Evolutionary conservation across 768 basidiomycete species (phyloP).

Genomic region (Leccinum disarticulatum): DNA sequence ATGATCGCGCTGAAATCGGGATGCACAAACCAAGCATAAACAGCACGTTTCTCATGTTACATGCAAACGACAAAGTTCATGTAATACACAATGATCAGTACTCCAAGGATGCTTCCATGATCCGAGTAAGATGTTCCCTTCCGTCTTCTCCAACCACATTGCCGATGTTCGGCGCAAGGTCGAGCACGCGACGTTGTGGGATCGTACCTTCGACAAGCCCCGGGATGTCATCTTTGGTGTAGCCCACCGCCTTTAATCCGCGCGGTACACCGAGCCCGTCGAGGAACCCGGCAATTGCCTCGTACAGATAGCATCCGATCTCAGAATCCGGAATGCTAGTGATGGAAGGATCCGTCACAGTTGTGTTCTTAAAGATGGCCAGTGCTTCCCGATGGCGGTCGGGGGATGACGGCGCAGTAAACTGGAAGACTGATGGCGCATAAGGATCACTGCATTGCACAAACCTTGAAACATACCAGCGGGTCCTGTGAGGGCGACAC

Average conservation of each 20-base stretch:
- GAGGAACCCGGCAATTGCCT: slow-evolving; percentile 86
- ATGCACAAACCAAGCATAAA: neutral
- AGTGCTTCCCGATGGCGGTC: slow-evolving; percentile 88
- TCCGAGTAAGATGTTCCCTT: slow-evolving; percentile 73
- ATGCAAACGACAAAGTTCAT: slow-evolving; percentile 6
- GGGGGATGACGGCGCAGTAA: slow-evolving; percentile 92
- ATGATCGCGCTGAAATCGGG: neutral
- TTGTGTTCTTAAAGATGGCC: slow-evolving; percentile 74
- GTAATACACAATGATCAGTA: slow-evolving; percentile 44
- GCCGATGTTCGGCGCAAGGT: slow-evolving; percentile 89
- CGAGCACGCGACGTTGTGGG: slow-evolving; percentile 89
- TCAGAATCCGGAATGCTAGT: slow-evolving; percentile 74
- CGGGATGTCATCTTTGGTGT: slow-evolving; percentile 61
- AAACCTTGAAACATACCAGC: slow-evolving; percentile 49
- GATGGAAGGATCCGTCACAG: slow-evolving; percentile 66
- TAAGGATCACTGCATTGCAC: neutral
- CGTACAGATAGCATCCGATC: slow-evolving; percentile 75
- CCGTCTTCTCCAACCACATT: slow-evolving; percentile 83
- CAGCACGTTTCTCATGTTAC: neutral
- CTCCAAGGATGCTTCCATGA: slow-evolving; percentile 77
- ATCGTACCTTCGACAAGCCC: slow-evolving; percentile 88
- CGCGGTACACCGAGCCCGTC: slow-evolving; percentile 83
- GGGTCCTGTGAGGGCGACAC: slow-evolving; percentile 88
- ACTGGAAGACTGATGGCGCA: slow-evolving; percentile 71
- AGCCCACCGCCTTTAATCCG: slow-evolving; percentile 81